Base-by-base conservation (phyloP, 352 stramenopile species). In the Globisporangium okanoganense region DNA sequence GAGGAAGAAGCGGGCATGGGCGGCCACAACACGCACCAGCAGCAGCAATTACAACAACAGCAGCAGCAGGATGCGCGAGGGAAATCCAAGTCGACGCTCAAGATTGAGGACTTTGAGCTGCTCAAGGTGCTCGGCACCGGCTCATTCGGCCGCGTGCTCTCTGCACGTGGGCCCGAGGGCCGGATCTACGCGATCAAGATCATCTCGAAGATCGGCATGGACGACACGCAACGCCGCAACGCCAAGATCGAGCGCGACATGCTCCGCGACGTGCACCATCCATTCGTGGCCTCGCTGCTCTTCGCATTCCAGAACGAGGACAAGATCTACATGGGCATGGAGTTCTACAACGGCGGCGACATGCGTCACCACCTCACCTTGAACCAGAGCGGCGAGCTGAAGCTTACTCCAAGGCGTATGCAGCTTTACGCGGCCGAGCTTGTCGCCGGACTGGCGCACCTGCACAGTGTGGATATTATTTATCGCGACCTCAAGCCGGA, bases 281-380 rank as follows among this genome's bases (percentile, higher is more conserved):
- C 96, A 35, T 99, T 99, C 64, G 96, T 99, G 33, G 96, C 97
- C 50, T 98, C 96, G 67, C 70, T 99, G 35, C 81, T 98, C 48
- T 99, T 98, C 75, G 95, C 96, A 1, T 99, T 99, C 73, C 96
- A 99, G 81, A 98, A 97, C 60, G 78, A 97, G 72, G 95, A 98
- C 74, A 99, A 99, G 69, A 79, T 99, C 47, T 99, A 99, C 78
- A 90, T 99, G 62, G 97, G 98, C 20, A 96, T 99, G 74, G 96
- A 99, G 75, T 99, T 99, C 69, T 98, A 97, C 80, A 96, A 97
- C 48, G 97, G 97, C 36, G 97, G 97, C 16, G 97, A 99, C 67
- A 69, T 99, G 62, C 82, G 84, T 2, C 83, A 94, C 41, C 85
- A 95, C 61, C 61, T 94, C 35, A 89, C 72, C n/a, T 51, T 92